A percentile compares a stretch with the other conserved stretches of the same genome.
Conservation (phyloP, 768 basidiomycete species). For the Dentipellis fragilis region DNA sequence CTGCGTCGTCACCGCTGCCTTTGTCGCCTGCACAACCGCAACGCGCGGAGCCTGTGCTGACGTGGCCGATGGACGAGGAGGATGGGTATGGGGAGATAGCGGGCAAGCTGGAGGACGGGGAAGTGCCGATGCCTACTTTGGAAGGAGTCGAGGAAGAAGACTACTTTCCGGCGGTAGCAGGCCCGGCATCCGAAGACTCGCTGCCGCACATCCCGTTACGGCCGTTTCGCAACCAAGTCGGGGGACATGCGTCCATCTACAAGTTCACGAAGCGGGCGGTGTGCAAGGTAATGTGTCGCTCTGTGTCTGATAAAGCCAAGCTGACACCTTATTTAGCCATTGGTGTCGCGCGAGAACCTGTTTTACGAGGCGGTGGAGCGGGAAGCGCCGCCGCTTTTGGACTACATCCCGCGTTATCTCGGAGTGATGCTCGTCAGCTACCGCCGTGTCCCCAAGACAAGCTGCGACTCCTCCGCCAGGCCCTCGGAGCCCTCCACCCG, state of each 20-base stretch:
- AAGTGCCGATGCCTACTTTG: neutral
- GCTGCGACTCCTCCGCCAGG: constrained; percentile 10
- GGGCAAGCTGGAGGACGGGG: neutral
- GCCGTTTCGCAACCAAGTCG: constrained; percentile 96
- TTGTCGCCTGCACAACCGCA: constrained; percentile 23
- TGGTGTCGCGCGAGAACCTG: constrained; percentile 92
- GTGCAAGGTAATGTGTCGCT: constrained; percentile 71
- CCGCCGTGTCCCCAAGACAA: constrained; percentile 45
- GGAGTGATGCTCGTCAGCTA: constrained; percentile 99
- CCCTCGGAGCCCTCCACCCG: constrained; percentile 3
- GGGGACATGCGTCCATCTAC: constrained; percentile 95
- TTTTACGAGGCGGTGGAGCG: constrained; percentile 97
- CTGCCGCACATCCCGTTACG: constrained; percentile 85
- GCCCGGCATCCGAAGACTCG: constrained; percentile 31
- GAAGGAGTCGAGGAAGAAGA: constrained; percentile 16
- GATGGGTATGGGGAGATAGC: constrained; percentile 10
- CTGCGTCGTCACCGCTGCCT: constrained; percentile 28
- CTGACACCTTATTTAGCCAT: constrained; percentile 47
- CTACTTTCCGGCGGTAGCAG: constrained; percentile 22
- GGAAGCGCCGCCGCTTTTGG: constrained; percentile 84
- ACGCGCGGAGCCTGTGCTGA: constrained; percentile 21
- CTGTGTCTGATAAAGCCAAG: constrained; percentile 5
- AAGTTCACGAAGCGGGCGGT: constrained; percentile 96
- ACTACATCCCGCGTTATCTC: constrained; percentile 94
- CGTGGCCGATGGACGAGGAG: constrained; percentile 23